Percentiles rank a stretch among this genome's conserved stretches.
These are phyloP conservation scores for Cutaneotrichosporon cyanovorans DNA, from an alignment of 1,284 basidiomycete species.

Conservation along the genomic window DNA sequence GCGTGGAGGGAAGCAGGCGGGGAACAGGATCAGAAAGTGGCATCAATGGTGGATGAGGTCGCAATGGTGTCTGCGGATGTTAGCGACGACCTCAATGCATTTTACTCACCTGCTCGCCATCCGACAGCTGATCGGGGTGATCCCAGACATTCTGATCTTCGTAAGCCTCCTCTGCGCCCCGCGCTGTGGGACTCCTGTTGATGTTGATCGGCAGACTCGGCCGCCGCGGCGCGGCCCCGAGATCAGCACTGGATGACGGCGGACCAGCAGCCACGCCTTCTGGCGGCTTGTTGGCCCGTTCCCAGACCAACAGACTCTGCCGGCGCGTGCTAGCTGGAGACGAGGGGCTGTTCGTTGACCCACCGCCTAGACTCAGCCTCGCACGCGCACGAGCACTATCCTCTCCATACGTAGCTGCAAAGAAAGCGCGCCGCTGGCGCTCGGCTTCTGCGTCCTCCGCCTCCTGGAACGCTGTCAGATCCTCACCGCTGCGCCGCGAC, in stretches of 20 bases:
- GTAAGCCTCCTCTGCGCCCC: not conserved
- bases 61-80: conserved; percentile 10
- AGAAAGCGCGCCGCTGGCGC: conserved; percentile 39
- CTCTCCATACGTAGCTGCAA: conserved; percentile 39
- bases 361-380: conserved; percentile 34
- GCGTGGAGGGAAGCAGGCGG: conserved; percentile 40
- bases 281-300: conserved; percentile 20
- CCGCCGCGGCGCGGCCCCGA: conserved; percentile 1
- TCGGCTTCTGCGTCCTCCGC: conserved; percentile 44
- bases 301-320: conserved; percentile 37
- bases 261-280: not conserved
- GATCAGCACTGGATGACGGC: not conserved
- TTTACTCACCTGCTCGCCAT: not conserved
- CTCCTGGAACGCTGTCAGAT: conserved; percentile 27
- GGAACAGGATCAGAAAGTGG: conserved; percentile 46
- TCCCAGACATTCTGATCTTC: conserved; percentile 17
- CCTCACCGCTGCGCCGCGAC: conserved; percentile 1
- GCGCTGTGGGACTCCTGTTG: conserved; percentile 6
- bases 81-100: not conserved
- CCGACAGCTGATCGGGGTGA: conserved; percentile 8
- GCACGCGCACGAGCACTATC: conserved; percentile 37
- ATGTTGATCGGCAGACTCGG: conserved; percentile 15
- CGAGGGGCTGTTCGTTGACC: conserved; percentile 13
- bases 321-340: conserved; percentile 24
- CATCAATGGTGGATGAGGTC: conserved; percentile 42